Conservation (phyloP, 1,284 basidiomycete species). For the Pyrrhoderma noxium region DNA sequence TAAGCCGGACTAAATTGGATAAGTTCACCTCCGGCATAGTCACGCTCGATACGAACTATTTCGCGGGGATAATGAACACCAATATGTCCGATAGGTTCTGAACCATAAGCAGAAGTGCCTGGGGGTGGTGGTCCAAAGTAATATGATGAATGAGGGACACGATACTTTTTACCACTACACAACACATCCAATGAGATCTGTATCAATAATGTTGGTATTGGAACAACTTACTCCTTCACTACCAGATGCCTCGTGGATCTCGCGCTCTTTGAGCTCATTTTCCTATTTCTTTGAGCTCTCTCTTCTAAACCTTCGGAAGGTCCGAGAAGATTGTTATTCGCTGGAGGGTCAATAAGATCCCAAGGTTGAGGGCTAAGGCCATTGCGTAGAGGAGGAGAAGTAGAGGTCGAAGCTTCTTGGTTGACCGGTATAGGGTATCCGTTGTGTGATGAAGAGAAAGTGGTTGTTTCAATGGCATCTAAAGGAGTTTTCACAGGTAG, state of each 20-base stretch:
- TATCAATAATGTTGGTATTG: not conserved
- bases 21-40: constrained; percentile 76
- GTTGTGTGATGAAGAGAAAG: not conserved
- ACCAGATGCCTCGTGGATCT: not conserved
- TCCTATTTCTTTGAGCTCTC: constrained; percentile 5
- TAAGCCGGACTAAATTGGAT: constrained; percentile 75
- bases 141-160: constrained; percentile 69
- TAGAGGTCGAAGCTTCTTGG: not conserved
- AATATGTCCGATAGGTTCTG: constrained; percentile 68
- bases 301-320: constrained; percentile 1
- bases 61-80: constrained; percentile 81
- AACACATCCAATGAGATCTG: not conserved
- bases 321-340: constrained; percentile 1
- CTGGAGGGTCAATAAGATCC: constrained; percentile 14
- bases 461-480: not conserved
- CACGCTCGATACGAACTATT: constrained; percentile 74
- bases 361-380: constrained; percentile 11
- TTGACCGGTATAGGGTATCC: not conserved
- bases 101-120: constrained; percentile 65
- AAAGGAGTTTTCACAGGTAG: not conserved
- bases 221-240: constrained; percentile 13
- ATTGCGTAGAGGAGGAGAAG: constrained; percentile 6
- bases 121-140: constrained; percentile 75
- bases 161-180: constrained; percentile 15
- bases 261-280: constrained; percentile 6